Percentiles rank a stretch among this genome's conserved stretches.
phyloP scores from a whole-genome alignment of 495 filamentous ascomycete species.

The Astrocystis sublimbata region DNA sequence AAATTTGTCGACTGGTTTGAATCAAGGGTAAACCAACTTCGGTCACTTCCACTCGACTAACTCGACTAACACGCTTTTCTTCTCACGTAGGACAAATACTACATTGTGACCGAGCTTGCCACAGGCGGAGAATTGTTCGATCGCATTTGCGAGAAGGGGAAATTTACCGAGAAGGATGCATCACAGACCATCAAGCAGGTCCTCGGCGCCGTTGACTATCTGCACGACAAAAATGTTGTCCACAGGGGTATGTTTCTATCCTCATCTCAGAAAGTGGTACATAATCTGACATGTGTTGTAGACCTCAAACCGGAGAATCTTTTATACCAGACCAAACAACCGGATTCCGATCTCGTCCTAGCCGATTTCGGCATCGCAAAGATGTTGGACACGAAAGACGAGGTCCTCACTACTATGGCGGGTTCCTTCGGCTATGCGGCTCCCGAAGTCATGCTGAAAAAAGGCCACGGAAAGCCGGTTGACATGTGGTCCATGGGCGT shows the following conservation, averaged over 20 bases:
- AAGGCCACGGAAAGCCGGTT: slow-evolving; percentile 97
- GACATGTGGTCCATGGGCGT: slow-evolving; percentile 99
- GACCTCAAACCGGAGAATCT: slow-evolving; percentile 99
- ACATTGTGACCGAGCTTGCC: slow-evolving; percentile 97
- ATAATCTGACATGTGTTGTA: slow-evolving; percentile 36
- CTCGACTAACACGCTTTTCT: slow-evolving; percentile 11
- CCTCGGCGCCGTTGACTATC: slow-evolving; percentile 89
- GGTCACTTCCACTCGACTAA: too few relatives aligned
- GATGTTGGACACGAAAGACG: slow-evolving; percentile 87
- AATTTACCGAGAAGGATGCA: slow-evolving; percentile 98
- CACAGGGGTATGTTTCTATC: slow-evolving; percentile 70
- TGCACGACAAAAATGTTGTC: slow-evolving; percentile 93
- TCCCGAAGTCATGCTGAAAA: slow-evolving; percentile 97
- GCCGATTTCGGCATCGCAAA: slow-evolving; percentile 99
- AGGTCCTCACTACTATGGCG: slow-evolving; percentile 96
- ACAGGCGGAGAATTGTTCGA: slow-evolving; percentile 98
- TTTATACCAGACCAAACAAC: slow-evolving; percentile 78
- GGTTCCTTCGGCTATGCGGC: slow-evolving; percentile 98
- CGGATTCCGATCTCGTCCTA: slow-evolving; percentile 82
- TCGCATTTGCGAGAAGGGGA: slow-evolving; percentile 95
- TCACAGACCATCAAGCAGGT: slow-evolving; percentile 96
- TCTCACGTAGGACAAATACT: slow-evolving; percentile 89
- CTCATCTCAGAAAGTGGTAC: not conserved
- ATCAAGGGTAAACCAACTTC: slow-evolving; percentile 64
- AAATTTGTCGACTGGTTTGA: slow-evolving; percentile 99